Evolutionary conservation across 208 protist genomes (phyloP).

Genomic region (Crithidia sp.): DNA sequence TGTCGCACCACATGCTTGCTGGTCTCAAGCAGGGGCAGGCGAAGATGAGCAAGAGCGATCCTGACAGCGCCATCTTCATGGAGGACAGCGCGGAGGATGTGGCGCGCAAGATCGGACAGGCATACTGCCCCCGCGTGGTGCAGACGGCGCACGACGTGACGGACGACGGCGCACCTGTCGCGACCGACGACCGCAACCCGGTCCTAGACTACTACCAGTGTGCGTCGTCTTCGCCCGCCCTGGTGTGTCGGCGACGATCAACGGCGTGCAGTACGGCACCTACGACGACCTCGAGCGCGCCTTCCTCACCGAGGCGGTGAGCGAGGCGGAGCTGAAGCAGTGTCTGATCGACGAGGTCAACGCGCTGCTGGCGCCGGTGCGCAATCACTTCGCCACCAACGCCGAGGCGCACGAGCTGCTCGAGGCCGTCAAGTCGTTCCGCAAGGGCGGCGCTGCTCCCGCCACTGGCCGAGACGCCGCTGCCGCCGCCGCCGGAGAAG

Average conservation of each 20-base stretch:
- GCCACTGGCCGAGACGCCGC: constrained; percentile 15
- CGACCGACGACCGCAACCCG: constrained; percentile 93
- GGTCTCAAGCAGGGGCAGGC: constrained; percentile 95
- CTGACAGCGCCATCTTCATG: constrained; percentile 99
- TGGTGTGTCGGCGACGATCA: constrained; percentile 45
- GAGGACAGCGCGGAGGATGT: constrained; percentile 97
- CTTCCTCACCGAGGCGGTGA: constrained; percentile 72
- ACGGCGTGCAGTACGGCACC: constrained; percentile 61
- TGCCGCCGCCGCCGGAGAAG: constrained; percentile 25
- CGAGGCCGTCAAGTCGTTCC: constrained; percentile 87
- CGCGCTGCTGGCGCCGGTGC: constrained; percentile 93
- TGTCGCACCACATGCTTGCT: constrained; percentile 98
- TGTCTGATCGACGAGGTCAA: constrained; percentile 90
- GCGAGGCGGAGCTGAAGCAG: constrained; percentile 87
- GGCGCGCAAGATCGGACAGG: constrained; percentile 94
- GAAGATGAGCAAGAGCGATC: constrained; percentile 99
- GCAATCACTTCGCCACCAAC: constrained; percentile 93
- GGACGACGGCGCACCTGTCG: constrained; percentile 76
- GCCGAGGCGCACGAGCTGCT: constrained; percentile 86
- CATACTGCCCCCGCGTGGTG: constrained; percentile 92
- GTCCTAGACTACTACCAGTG: constrained; percentile 96
- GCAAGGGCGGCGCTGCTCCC: constrained; percentile 37
- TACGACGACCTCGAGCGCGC: constrained; percentile 83
- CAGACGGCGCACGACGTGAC: constrained; percentile 53
- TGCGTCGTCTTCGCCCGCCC: constrained; percentile 89